Evolutionary conservation across 2,329 filamentous ascomycete genomes (phyloP), one percentile per base, ranked within the genome.

Genomic region (Fusarium succisae): DNA sequence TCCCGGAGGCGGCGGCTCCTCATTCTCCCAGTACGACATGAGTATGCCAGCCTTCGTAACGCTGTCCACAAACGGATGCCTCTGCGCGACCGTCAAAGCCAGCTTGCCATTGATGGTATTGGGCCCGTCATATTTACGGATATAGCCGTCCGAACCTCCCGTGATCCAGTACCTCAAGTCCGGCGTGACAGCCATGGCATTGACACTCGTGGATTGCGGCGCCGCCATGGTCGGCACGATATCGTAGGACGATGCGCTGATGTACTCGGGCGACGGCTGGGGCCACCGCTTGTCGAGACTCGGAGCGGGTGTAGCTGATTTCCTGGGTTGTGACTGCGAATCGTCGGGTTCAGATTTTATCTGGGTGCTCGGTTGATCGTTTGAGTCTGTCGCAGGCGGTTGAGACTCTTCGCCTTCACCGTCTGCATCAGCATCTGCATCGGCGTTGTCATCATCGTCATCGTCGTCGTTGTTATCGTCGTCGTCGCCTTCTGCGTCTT

Each of bases 11-110:
- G 83, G 74, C 5, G 91, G 90, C 80, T 99, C 96, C 81, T 98
- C 95, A 78, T 98, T 99, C 82, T 98, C 96, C 96, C 96, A 99
- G 82, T 99, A 99, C 58, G 94, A 97, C 89, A 98, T 92, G 56
- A 98, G 85, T 11, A 98, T 94, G 3, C 95, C 96, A 5, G 96
- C 95, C 83, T 99, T 99, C 63, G 94, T 94, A 48, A 99, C 96
- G 77, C 94, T 98, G 81, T 99, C 96, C 45, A 99, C 96, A 78
- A 98, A 99, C 0, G 96, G 96, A 80, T 99, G 96, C 55, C 94
- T 89, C 84, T 99, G 96, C 38, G 96, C 96, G 11, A 99, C 96
- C 0, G 96, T 99, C 77, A 99, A 86, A 69, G 96, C 91, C 39
- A 96, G 90, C 83, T 98, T 98, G 73, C 95, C 95, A 80, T 99